A percentile compares a stretch with the other conserved stretches of the same genome.
These are phyloP conservation scores for Paraglomus occultum DNA, from an alignment of 192 early-diverging fungal species.

Conservation along the genomic window DNA sequence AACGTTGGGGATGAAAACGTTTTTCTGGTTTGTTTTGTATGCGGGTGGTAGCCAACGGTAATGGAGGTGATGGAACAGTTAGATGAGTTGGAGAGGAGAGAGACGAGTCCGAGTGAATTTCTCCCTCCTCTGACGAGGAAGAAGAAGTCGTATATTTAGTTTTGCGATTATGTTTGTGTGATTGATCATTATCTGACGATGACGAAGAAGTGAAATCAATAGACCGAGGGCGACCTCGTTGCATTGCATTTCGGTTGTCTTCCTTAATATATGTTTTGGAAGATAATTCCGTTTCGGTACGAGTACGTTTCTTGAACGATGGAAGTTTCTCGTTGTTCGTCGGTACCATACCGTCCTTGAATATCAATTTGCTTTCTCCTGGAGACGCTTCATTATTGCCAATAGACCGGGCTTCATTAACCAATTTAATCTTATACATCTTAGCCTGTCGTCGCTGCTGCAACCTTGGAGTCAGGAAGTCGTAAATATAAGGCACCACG, in stretches of 20 bases:
- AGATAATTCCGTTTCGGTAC: conserved; percentile 17
- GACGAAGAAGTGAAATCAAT: conserved; percentile 7
- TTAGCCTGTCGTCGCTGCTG: conserved; percentile 31
- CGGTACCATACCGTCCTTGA: not conserved
- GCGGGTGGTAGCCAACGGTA: not conserved
- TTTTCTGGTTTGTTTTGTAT: conserved; percentile 14
- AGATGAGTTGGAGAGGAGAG: not conserved
- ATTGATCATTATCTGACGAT: conserved; percentile 33
- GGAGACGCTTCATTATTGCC: not conserved
- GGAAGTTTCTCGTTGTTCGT: conserved; percentile 39
- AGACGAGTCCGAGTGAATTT: not conserved
- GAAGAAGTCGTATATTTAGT: conserved; percentile 18
- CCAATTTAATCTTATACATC: conserved; percentile 14
- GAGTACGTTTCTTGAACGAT: conserved; percentile 44
- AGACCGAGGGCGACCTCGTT: conserved; percentile 30
- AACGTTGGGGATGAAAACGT: conserved; percentile 37
- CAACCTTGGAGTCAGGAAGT: conserved; percentile 43
- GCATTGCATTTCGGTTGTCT: conserved; percentile 18
- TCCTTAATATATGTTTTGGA: conserved; percentile 24
- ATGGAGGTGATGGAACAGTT: conserved; percentile 18
- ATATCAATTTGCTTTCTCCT: not conserved
- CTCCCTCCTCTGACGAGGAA: not conserved
- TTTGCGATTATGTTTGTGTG: conserved; percentile 27
- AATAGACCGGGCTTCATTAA: not conserved
- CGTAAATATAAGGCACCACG: conserved; percentile 49